Base-by-base conservation (phyloP, 192 early-diverging fungal genomes). In the Backusella sp. region DNA sequence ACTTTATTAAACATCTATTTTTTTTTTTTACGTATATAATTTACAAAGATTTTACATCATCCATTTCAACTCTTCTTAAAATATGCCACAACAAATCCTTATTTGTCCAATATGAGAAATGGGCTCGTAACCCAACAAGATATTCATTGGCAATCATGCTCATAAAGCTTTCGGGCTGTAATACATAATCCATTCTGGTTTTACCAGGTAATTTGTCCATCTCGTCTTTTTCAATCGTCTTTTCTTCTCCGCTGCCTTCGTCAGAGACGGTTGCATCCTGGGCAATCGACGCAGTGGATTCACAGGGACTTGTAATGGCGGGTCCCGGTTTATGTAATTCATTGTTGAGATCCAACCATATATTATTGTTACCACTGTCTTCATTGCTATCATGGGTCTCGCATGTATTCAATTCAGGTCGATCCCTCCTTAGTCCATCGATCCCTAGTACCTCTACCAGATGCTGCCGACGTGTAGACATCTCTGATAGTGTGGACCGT, bases 51-150 rank as follows among this genome's bases (percentile, higher is more conserved):
- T 56, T 28, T 28, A 26, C 11, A 21, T 56, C 67, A 44, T 79
- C 69, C 12, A 81, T 62, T 62, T 83, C 82, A 21, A 83, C 21
- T n/a, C 73, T 66, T 37, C 82, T 41, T 23, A 83, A 65, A 14
- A 83, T 79, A 59, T 83, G 82, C 82, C 82, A 83, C 7, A 80
- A 15, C 11, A 83, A 36, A 70, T 88, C 85, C 78, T 84, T 86
- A 66, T 84, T 88, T 15, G 82, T 86, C 87, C 87, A 88, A 49
- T 88, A 88, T 1, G 82, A 83, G 76, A 88, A 88, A 79, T 88
- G 87, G 19, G 85, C 85, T 21, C 87, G 67, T 66, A 88, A 79
- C 3, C 87, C 87, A 49, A 88, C 75, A 11, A 88, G 76, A 49
- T 88, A 88, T 73, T 88, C 87, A 62, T 86, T 88, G 0, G 85